Percentiles rank a stretch among this genome's conserved stretches.
Evolutionary conservation across 2,329 filamentous ascomycete genomes (phyloP).

Genomic region (Sphaerulina vaccinii): DNA sequence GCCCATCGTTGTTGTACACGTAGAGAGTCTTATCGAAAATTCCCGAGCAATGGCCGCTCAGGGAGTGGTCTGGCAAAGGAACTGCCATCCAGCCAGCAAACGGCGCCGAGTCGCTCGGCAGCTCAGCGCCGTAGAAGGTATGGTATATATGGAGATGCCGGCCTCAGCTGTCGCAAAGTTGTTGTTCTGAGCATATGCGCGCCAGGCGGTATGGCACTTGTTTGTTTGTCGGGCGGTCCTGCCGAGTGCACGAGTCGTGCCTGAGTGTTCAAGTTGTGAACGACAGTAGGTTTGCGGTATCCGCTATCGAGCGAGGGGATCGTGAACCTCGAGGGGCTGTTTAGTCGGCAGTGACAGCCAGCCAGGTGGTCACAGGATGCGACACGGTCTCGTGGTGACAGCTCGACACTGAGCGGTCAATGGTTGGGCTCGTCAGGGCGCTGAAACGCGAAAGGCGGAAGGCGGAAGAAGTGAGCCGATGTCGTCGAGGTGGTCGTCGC

Average conservation of each 20-base stretch:
- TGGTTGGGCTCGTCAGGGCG: neutral
- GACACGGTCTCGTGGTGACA: neutral
- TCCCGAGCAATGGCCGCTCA: slow-evolving; percentile 78
- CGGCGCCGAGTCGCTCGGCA: slow-evolving; percentile 21
- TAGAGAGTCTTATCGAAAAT: slow-evolving; percentile 81
- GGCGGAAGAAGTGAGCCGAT: neutral
- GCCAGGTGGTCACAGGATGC: neutral
- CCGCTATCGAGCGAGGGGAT: neutral
- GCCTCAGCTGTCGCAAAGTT: slow-evolving; percentile 3
- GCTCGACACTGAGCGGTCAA: too few species aligned
- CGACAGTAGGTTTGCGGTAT: neutral
- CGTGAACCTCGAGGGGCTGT: neutral
- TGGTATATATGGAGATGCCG: slow-evolving; percentile 2
- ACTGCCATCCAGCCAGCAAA: slow-evolving; percentile 59
- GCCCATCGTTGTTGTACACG: slow-evolving; percentile 67
- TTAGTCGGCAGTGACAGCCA: neutral
- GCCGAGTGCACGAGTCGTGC: neutral
- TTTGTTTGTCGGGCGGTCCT: neutral
- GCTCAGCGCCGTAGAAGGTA: slow-evolving; percentile 22
- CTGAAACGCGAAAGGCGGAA: slow-evolving; percentile 9
- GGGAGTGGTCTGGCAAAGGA: slow-evolving; percentile 66
- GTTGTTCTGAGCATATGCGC: slow-evolving; percentile 21
- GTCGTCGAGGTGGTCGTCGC: neutral
- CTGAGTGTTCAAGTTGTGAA: neutral
- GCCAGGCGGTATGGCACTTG: slow-evolving; percentile 5